A percentile compares a stretch with the other conserved stretches of the same genome.
Evolutionary conservation across 805 yeast genomes (phyloP).

Genomic region (Candida hungchunana): DNA sequence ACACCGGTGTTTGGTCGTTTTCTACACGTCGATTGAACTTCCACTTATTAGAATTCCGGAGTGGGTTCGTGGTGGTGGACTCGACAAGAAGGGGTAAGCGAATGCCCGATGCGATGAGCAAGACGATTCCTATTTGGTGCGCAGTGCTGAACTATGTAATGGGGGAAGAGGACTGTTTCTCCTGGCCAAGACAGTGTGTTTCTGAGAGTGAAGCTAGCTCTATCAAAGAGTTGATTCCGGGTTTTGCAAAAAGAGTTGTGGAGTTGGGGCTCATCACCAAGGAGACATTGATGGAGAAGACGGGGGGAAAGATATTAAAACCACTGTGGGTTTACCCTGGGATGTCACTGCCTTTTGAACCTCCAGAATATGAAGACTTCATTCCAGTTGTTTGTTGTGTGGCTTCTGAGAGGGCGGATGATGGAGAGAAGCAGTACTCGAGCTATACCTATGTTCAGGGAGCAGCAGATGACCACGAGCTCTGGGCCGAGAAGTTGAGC

Average conservation of each 20-base stretch:
- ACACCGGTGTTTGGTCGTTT: constrained; percentile 75
- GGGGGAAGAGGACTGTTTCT: constrained; percentile 34
- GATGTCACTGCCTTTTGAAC: constrained; percentile 30
- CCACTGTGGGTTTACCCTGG: constrained; percentile 74
- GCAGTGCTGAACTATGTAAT: constrained; percentile 62
- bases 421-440: constrained; percentile 46
- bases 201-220: constrained; percentile 51
- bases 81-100: constrained; percentile 82
- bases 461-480: constrained; percentile 91
- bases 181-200: constrained; percentile 50
- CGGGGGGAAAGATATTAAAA: constrained; percentile 46
- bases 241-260: constrained; percentile 41
- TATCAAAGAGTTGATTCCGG: constrained; percentile 45
- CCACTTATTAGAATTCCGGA: constrained; percentile 55
- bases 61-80: constrained; percentile 65
- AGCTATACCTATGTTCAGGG: constrained; percentile 73
- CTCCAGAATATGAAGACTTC: constrained; percentile 29
- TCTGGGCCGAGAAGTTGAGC: constrained; percentile 62
- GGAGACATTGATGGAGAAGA: constrained; percentile 27
- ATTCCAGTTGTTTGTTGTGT: constrained; percentile 51
- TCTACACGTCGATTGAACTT: constrained; percentile 69
- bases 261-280: constrained; percentile 37
- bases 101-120: constrained; percentile 83
- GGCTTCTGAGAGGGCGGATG: constrained; percentile 58
- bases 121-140: constrained; percentile 91